Percentiles rank a stretch among this genome's conserved stretches.
Conservation (phyloP, 116 monocot genomes). For the Thalassia testudinum region DNA sequence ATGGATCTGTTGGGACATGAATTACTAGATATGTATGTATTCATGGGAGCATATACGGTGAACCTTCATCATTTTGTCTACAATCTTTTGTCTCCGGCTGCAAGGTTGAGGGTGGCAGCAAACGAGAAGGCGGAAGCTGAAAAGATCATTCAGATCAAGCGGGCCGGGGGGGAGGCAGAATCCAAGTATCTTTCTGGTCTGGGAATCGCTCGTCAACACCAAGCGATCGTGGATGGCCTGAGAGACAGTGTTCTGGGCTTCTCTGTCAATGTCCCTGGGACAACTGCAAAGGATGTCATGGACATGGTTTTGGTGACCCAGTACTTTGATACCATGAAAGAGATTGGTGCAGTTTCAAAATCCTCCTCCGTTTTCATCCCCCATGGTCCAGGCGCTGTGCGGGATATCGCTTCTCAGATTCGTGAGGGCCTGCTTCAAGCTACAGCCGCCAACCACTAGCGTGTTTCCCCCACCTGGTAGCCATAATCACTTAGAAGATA, state of each 20-base stretch:
- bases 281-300: constrained; percentile 25
- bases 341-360: constrained; percentile 27
- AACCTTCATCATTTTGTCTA: background rate
- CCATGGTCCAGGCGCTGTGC: constrained; percentile 11
- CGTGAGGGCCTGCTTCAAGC: constrained; percentile 65
- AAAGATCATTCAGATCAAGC: constrained; percentile 51
- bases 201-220: constrained; percentile 16
- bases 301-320: constrained; percentile 20
- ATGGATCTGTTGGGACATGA: too few relatives aligned
- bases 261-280: constrained; percentile 10
- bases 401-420: constrained; percentile 54
- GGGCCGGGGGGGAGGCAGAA: constrained; percentile 14
- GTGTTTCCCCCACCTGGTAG: too few relatives aligned
- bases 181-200: constrained; percentile 25
- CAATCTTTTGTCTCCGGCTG: constrained; percentile 18
- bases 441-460: background rate
- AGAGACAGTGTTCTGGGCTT: constrained; percentile 16
- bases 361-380: constrained; percentile 45
- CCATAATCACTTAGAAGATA: too few relatives aligned
- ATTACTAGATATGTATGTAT: too few relatives aligned
- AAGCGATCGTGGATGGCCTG: constrained; percentile 12
- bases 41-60: too few relatives aligned
- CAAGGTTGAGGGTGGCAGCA: constrained; percentile 62
- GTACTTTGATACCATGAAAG: constrained; percentile 22
- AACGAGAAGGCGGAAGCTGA: constrained; percentile 85